phyloP scores from a whole-genome alignment of 139 green algal species.

The Picochlorum sp. region DNA sequence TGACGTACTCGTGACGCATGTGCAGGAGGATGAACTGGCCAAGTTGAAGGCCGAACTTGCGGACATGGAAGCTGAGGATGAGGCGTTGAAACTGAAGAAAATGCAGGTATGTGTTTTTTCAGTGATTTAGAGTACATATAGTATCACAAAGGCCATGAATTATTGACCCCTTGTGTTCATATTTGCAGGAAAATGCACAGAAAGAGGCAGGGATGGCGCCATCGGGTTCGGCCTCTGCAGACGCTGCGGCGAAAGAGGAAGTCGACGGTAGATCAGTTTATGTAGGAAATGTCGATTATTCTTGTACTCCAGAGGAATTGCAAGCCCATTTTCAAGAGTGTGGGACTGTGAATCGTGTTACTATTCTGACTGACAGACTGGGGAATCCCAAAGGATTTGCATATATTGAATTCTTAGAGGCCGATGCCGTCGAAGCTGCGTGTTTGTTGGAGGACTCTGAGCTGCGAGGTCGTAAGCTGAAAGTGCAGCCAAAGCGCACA shows the following conservation, averaged over 20 bases:
- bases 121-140: too few species aligned
- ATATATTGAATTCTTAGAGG: slow-evolving; percentile 96
- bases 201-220: slow-evolving; percentile 7
- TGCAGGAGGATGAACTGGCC: slow-evolving; percentile 54
- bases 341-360: slow-evolving; percentile 96
- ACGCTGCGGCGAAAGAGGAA: slow-evolving; percentile 64
- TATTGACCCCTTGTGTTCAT: too few species aligned
- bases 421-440: slow-evolving; percentile 82
- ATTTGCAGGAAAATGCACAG: too few species aligned
- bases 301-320: slow-evolving; percentile 86
- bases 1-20: background rate
- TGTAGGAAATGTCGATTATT: slow-evolving; percentile 93
- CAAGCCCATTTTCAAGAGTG: slow-evolving; percentile 80
- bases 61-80: slow-evolving; percentile 86
- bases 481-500: slow-evolving; percentile 85
- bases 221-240: background rate
- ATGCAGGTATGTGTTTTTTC: too few species aligned
- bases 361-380: slow-evolving; percentile 91
- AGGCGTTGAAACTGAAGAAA: background rate
- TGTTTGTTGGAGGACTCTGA: slow-evolving; percentile 71
- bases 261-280: slow-evolving; percentile 75
- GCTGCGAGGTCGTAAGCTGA: slow-evolving; percentile 65
- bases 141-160: too few species aligned
- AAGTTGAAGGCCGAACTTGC: slow-evolving; percentile 75
- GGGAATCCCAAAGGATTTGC: slow-evolving; percentile 93